Conservation (phyloP, 2,329 filamentous ascomycete species). For the Cadophora sp. region DNA sequence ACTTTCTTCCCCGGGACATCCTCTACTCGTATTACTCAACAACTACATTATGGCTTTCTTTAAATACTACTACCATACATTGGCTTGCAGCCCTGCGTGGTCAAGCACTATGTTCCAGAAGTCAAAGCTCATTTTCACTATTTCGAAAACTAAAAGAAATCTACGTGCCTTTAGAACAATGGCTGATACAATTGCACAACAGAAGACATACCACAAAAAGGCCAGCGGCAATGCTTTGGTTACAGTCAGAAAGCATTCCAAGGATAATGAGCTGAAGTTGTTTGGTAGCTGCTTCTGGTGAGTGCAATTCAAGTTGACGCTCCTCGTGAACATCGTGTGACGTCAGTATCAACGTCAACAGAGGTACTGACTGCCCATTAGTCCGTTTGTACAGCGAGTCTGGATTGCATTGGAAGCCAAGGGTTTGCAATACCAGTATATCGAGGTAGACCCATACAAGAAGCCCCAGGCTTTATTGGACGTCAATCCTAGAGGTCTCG, state of each 20-base stretch:
- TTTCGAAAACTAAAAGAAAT: constrained; percentile 16
- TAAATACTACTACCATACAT: not conserved
- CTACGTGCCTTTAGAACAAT: constrained; percentile 51
- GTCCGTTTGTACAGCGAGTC: constrained; percentile 84
- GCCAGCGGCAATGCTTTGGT: constrained; percentile 73
- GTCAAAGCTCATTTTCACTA: not conserved
- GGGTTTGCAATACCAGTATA: constrained; percentile 80
- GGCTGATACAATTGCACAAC: constrained; percentile 50
- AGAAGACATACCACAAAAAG: constrained; percentile 75
- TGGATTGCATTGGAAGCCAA: constrained; percentile 90
- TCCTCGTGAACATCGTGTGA: constrained; percentile 13
- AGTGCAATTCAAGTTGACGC: constrained; percentile 40
- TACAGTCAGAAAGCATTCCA: constrained; percentile 74
- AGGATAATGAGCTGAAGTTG: constrained; percentile 74
- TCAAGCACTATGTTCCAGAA: not conserved
- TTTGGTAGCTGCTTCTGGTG: constrained; percentile 88
- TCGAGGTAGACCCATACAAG: constrained; percentile 82
- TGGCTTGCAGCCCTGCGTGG: constrained; percentile 20
- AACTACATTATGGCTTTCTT: constrained; percentile 10
- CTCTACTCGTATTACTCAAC: not conserved
- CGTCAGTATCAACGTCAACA: constrained; percentile 25
- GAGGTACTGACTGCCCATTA: constrained; percentile 28
- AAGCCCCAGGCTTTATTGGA: constrained; percentile 75
- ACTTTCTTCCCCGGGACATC: not conserved
- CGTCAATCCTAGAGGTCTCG: constrained; percentile 76